Percentiles rank a stretch among this genome's conserved stretches.
phyloP scores from a whole-genome alignment of 371 early-diverging fungal species.

The Mucor irregularis region DNA sequence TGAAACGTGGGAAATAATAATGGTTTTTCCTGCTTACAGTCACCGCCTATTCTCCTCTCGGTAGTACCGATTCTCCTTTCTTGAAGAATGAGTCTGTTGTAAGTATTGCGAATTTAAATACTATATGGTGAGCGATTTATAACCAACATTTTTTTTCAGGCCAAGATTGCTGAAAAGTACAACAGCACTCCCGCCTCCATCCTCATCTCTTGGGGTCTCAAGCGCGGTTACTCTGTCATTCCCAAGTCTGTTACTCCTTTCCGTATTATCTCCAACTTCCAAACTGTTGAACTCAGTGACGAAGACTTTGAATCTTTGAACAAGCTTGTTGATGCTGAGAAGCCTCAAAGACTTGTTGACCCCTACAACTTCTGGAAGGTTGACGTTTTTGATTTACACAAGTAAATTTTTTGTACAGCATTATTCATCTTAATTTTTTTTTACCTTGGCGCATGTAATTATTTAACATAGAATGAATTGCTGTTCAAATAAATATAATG shows the following conservation, averaged over 20 bases:
- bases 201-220: slow-evolving; percentile 74
- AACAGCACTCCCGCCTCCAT: slow-evolving; percentile 72
- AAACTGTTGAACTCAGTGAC: slow-evolving; percentile 31
- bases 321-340: slow-evolving; percentile 20
- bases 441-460: too few species aligned
- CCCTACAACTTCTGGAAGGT: slow-evolving; percentile 34
- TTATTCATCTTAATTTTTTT: too few species aligned
- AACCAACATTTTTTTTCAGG: slow-evolving; percentile 6
- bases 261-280: slow-evolving; percentile 50
- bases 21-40: slow-evolving; percentile 13
- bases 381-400: slow-evolving; percentile 36
- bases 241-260: slow-evolving; percentile 58
- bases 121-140: neutral
- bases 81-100: slow-evolving; percentile 20
- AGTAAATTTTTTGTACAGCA: slow-evolving; percentile 7
- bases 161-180: slow-evolving; percentile 69
- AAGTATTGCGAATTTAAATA: slow-evolving; percentile 18
- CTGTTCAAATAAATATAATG: too few species aligned
- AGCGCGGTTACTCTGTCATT: slow-evolving; percentile 65
- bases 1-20: too few species aligned
- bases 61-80: slow-evolving; percentile 31
- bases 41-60: slow-evolving; percentile 52
- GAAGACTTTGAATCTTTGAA: slow-evolving; percentile 39
- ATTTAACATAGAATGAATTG: too few species aligned
- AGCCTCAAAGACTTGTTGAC: slow-evolving; percentile 26